phyloP scores from a whole-genome alignment of 2,329 filamentous ascomycete species.

The Gaeumannomyces sp. region DNA sequence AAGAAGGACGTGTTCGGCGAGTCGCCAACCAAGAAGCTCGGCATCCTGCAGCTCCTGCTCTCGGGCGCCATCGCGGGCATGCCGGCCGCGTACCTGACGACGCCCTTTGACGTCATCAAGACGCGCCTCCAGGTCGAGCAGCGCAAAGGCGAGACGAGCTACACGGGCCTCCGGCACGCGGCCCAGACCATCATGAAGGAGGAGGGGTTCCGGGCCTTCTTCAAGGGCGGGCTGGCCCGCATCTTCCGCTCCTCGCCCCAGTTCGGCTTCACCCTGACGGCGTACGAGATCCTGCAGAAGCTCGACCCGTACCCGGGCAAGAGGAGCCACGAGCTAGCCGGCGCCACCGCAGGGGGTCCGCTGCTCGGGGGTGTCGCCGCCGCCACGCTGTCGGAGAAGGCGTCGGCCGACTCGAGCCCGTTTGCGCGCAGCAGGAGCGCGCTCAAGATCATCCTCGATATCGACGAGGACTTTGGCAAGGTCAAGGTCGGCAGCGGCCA shows the following conservation, averaged over 20 bases:
- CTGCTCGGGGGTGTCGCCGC: conserved; percentile 54
- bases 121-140: conserved; percentile 96
- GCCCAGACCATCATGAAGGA: conserved; percentile 79
- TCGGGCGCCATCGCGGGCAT: conserved; percentile 92
- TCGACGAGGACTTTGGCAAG: conserved; percentile 88
- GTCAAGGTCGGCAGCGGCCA: conserved; percentile 54
- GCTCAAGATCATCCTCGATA: conserved; percentile 88
- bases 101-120: conserved; percentile 98
- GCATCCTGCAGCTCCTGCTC: conserved; percentile 83
- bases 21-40: conserved; percentile 76
- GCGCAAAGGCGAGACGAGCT: conserved; percentile 84
- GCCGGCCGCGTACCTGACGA: conserved; percentile 90
- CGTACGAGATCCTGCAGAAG: conserved; percentile 89
- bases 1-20: conserved; percentile 95
- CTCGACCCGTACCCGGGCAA: conserved; percentile 66
- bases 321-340: conserved; percentile 41
- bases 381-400: conserved; percentile 55
- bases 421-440: conserved; percentile 72
- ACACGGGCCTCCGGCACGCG: conserved; percentile 81
- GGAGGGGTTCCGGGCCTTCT: conserved; percentile 94
- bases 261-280: conserved; percentile 94
- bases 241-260: conserved; percentile 93
- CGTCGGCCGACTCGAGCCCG: conserved; percentile 40
- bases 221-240: conserved; percentile 95
- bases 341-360: conserved; percentile 24